These are phyloP conservation scores for Vitis hybrid DNA, from an alignment of 177 flowering plant genomes.

Conservation along the genomic window DNA sequence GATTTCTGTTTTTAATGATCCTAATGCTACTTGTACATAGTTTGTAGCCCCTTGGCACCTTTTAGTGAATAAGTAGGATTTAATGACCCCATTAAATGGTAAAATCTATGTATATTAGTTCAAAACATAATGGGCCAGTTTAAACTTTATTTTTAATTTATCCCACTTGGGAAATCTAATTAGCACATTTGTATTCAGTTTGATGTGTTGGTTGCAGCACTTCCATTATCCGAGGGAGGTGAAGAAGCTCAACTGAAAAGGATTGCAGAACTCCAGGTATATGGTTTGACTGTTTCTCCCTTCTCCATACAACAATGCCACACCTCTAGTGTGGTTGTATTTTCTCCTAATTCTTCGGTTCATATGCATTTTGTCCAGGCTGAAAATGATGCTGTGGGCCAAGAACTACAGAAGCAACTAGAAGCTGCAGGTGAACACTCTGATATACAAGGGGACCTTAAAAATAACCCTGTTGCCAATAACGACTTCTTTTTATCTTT, in stretches of 20 bases:
- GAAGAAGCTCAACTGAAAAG: constrained; percentile 78
- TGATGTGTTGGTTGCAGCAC: constrained; percentile 77
- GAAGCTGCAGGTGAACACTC: constrained; percentile 60
- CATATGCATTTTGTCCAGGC: constrained; percentile 35
- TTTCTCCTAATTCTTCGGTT: background rate
- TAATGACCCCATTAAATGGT: too few relatives aligned
- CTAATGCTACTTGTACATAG: too few relatives aligned
- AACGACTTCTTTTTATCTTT: background rate
- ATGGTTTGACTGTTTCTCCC: background rate
- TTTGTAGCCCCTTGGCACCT: too few relatives aligned
- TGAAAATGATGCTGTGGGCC: constrained; percentile 75
- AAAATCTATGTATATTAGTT: too few relatives aligned
- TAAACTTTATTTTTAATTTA: background rate
- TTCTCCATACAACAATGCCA: background rate
- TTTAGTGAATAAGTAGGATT: too few relatives aligned
- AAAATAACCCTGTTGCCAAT: too few relatives aligned
- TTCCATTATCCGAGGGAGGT: constrained; percentile 76
- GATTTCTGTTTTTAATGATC: too few relatives aligned
- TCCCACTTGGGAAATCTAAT: background rate
- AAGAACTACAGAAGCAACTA: constrained; percentile 71
- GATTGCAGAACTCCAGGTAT: constrained; percentile 78
- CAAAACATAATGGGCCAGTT: background rate
- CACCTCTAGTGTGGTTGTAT: background rate
- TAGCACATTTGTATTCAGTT: constrained; percentile 38
- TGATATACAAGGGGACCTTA: too few relatives aligned